Conservation (phyloP, 306 rosid species). For the Cucumis hystrix region DNA sequence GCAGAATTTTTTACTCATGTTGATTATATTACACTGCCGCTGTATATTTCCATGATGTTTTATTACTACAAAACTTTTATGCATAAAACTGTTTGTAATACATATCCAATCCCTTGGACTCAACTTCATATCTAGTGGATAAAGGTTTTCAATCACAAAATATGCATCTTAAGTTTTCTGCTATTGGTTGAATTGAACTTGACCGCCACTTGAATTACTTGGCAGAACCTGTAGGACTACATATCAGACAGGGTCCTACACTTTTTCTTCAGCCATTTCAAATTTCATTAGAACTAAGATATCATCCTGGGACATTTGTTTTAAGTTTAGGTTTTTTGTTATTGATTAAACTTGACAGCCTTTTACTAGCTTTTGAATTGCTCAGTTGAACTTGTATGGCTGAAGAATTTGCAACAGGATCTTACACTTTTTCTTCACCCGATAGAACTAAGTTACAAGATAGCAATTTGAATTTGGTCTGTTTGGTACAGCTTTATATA, state of each 20-base stretch:
- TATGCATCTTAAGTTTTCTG: background rate
- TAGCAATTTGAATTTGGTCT: constrained; percentile 26
- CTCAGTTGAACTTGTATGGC: background rate
- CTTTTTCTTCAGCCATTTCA: background rate
- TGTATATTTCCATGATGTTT: background rate
- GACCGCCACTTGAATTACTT: background rate
- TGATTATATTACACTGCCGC: background rate
- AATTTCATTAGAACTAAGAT: background rate
- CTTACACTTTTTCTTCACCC: background rate
- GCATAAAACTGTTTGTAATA: background rate
- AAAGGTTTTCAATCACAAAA: background rate
- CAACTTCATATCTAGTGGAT: background rate
- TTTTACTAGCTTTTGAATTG: background rate
- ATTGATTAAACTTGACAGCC: background rate
- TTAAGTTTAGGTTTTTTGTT: background rate
- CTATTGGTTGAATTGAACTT: background rate
- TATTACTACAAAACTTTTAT: background rate
- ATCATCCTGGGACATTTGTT: background rate
- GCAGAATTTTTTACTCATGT: background rate
- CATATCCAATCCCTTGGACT: background rate
- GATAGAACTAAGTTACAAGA: background rate
- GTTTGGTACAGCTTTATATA: constrained; percentile 27
- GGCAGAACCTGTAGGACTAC: background rate
- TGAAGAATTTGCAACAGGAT: background rate
- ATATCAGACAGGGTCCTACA: background rate